Percentiles rank a stretch among this genome's conserved stretches.
phyloP scores from a whole-genome alignment of 2,329 filamentous ascomycete genomes.

The Diplocarpon mali region DNA sequence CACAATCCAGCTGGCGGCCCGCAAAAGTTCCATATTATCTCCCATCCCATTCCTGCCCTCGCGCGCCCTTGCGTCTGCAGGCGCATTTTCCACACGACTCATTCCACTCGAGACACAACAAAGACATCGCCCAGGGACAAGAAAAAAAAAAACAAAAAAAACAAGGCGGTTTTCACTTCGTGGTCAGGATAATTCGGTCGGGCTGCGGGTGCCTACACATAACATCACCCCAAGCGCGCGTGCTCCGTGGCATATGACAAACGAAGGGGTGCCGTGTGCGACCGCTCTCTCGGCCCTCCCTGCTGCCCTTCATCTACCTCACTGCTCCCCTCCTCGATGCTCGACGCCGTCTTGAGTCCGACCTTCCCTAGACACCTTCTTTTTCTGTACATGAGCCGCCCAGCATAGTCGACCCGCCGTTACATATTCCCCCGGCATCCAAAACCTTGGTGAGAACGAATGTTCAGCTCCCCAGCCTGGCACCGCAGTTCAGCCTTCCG shows the following conservation, averaged over 20 bases:
- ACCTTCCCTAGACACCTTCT: slow-evolving; percentile 12
- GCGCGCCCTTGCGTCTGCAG: slow-evolving; percentile 20
- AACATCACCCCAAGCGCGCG: slow-evolving; percentile 21
- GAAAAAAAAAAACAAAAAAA: slow-evolving; percentile 1
- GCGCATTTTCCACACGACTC: slow-evolving; percentile 16
- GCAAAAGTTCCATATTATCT: slow-evolving; percentile 7
- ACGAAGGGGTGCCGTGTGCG: slow-evolving; percentile 28
- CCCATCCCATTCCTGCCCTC: slow-evolving; percentile 17
- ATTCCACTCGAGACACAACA: background rate
- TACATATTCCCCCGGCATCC: slow-evolving; percentile 23
- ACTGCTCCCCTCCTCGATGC: slow-evolving; percentile 22
- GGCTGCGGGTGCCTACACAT: slow-evolving; percentile 25
- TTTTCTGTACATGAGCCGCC: slow-evolving; percentile 27
- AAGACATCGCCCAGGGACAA: slow-evolving; percentile 15
- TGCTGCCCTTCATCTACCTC: slow-evolving; percentile 22
- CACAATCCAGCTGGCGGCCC: slow-evolving; percentile 12
- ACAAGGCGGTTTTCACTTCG: no score
- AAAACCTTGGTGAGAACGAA: slow-evolving; percentile 22
- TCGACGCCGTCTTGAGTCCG: slow-evolving; percentile 21
- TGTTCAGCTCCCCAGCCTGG: slow-evolving; percentile 9
- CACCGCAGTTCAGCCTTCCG: slow-evolving; percentile 24
- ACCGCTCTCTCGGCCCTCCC: slow-evolving; percentile 19
- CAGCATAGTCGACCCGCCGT: slow-evolving; percentile 19
- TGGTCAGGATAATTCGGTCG: slow-evolving; percentile 5
- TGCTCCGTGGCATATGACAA: slow-evolving; percentile 27